phyloP scores from a whole-genome alignment of 2,329 filamentous ascomycete species.

The Fusarium fracticaudum region DNA sequence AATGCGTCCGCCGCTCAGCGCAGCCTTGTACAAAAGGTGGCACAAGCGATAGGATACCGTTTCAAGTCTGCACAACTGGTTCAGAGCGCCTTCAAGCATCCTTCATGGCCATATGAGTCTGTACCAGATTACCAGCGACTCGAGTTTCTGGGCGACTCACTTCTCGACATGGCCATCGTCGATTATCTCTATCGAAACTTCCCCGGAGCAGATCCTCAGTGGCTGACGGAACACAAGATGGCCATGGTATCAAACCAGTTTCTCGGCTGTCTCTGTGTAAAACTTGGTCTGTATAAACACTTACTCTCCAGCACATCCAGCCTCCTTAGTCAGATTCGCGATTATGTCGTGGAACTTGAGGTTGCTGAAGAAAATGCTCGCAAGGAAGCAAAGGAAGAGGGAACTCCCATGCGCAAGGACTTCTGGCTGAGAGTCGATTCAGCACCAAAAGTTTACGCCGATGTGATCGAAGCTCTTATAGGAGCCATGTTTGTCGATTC shows the following conservation, averaged over 20 bases:
- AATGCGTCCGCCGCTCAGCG: slow-evolving; percentile 71
- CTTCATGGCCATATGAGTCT: slow-evolving; percentile 81
- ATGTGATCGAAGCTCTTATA: slow-evolving; percentile 88
- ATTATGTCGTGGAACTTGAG: slow-evolving; percentile 68
- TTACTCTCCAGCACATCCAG: slow-evolving; percentile 64
- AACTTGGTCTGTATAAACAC: slow-evolving; percentile 80
- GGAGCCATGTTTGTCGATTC: slow-evolving; percentile 94
- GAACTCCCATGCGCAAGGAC: slow-evolving; percentile 55
- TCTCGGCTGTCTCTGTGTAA: slow-evolving; percentile 81
- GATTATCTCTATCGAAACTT: slow-evolving; percentile 82
- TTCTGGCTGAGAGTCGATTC: slow-evolving; percentile 74
- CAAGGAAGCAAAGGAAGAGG: slow-evolving; percentile 46
- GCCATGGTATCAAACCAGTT: slow-evolving; percentile 99
- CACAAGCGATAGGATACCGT: slow-evolving; percentile 63
- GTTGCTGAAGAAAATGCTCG: slow-evolving; percentile 55
- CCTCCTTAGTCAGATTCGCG: slow-evolving; percentile 55
- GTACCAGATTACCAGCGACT: slow-evolving; percentile 90
- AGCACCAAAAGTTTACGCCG: slow-evolving; percentile 80
- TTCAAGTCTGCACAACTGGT: slow-evolving; percentile 83
- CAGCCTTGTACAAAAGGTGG: slow-evolving; percentile 73
- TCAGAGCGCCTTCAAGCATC: slow-evolving; percentile 87
- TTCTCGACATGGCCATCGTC: slow-evolving; percentile 87
- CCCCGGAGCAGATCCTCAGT: slow-evolving; percentile 87
- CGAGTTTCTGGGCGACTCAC: slow-evolving; percentile 89
- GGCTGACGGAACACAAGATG: slow-evolving; percentile 99